phyloP scores from a whole-genome alignment of 805 yeast genomes.

The Cyberlindnera mycetangii region DNA sequence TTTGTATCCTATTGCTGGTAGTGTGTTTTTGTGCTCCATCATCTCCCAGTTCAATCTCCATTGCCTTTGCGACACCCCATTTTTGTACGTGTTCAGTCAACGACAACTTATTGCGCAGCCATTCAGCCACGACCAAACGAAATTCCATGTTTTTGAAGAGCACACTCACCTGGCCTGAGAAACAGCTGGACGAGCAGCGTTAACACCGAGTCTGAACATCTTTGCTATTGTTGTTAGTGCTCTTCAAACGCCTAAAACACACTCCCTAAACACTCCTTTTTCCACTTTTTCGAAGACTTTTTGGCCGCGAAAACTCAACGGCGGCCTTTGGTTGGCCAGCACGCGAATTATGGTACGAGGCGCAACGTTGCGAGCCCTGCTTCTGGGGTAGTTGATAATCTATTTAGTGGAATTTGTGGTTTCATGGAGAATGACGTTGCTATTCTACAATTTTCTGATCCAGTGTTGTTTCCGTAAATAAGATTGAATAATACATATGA shows the following conservation, averaged over 20 bases:
- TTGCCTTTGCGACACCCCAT: not conserved
- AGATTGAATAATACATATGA: no score
- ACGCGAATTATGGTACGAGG: slow-evolving; percentile 9
- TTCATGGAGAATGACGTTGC: no score
- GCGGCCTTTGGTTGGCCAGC: slow-evolving; percentile 25
- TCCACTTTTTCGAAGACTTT: slow-evolving; percentile 18
- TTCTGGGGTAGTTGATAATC: not conserved
- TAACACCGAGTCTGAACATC: slow-evolving; percentile 32
- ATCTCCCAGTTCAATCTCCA: not conserved
- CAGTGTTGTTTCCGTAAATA: not conserved
- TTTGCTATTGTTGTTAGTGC: slow-evolving; percentile 12
- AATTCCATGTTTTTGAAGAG: not conserved
- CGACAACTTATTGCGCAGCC: not conserved
- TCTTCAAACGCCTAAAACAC: slow-evolving; percentile 1
- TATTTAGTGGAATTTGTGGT: not conserved
- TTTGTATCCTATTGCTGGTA: not conserved
- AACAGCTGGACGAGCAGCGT: slow-evolving; percentile 32
- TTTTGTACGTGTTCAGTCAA: not conserved
- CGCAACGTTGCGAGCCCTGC: slow-evolving; percentile 7
- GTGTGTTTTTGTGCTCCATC: not conserved
- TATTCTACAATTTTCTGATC: no score
- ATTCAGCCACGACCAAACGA: not conserved
- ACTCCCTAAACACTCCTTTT: slow-evolving; percentile 15
- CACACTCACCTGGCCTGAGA: slow-evolving; percentile 29
- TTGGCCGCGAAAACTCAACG: slow-evolving; percentile 12